Evolutionary conservation across 179 eudicot species (phyloP), one percentile per base, ranked within the genome.

Genomic region (Sideroxylon spinosum): DNA sequence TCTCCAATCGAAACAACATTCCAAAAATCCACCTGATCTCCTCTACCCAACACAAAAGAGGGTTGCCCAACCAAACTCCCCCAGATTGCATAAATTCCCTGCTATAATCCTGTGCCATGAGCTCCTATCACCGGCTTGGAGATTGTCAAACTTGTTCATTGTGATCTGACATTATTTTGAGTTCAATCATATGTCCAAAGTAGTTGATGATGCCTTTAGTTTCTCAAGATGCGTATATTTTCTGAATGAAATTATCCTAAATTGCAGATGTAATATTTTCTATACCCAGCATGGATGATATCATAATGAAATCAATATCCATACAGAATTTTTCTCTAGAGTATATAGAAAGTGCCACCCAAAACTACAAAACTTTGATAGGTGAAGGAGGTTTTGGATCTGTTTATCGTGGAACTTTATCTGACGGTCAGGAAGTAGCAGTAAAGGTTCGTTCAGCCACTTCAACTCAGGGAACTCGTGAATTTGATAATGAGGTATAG

Each of bases 311-410:
- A 79, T 79, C 86, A 26, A 85, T 88, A 83, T 73, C 80, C 59
- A 85, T 86, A 72, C 71, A 82, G 75, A 83, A 76, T 61, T 88
- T 86, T 63, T 83, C 84, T 20, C 79, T 88, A 76, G 59, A 82
- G 26, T 78, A 67, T 81, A 83, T 88, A 78, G 88, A 88, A 81
- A 53, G 44, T 72, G 86, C 84, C 53, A 88, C 87, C 49, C 78
- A 83, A 66, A 84, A 81, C 46, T 88, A 88, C 86, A 80, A 84
- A 67, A 85, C 83, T 28, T 68, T 88, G 78, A 86, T 88, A 79
- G 91, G 91, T 49, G 91, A 88, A 85, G 91, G 91, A 7, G 91
- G 91, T 44, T 88, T 88, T 76, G 91, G 91, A 77, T 70, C 91
- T 61, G 91, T 88, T 48, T 88, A 82, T 79, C 89, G 88, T 75